A percentile compares a stretch with the other conserved stretches of the same genome.
These are phyloP conservation scores for Breynia disticha DNA, from an alignment of 441 rosid species.

Conservation along the genomic window DNA sequence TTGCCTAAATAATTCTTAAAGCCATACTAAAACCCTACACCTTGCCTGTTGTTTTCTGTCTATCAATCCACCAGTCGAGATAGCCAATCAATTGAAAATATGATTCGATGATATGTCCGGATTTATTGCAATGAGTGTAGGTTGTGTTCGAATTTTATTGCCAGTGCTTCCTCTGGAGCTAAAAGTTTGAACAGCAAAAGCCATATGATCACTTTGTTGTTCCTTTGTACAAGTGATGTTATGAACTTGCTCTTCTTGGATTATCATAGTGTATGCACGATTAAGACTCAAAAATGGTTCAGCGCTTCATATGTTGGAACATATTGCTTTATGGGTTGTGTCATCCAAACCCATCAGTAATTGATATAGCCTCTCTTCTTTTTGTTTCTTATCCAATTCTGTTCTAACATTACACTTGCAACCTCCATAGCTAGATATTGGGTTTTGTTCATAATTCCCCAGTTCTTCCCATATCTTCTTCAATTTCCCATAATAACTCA, in stretches of 20 bases:
- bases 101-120: neutral
- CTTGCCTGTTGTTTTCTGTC: neutral
- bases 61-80: constrained; percentile 2
- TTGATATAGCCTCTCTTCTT: constrained; percentile 3
- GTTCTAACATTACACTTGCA: neutral
- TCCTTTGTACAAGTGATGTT: too few species aligned
- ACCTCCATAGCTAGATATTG: neutral
- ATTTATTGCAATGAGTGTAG: neutral
- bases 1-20: too few species aligned
- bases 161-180: neutral
- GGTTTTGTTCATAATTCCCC: too few species aligned
- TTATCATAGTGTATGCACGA: neutral
- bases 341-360: constrained; percentile 9
- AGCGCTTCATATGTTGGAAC: constrained; percentile 1
- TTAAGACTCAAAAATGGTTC: constrained; percentile 6
- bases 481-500: constrained; percentile 2
- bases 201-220: too few species aligned
- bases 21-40: too few species aligned
- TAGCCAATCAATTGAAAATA: constrained; percentile 6
- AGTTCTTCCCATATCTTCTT: neutral
- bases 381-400: neutral
- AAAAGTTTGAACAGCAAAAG: neutral
- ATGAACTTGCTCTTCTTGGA: neutral
- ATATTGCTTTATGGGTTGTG: neutral
- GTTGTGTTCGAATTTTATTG: neutral